Percentiles rank a stretch among this genome's conserved stretches.
phyloP scores from a whole-genome alignment of 495 filamentous ascomycete species.

The Pyrenula aspistea region DNA sequence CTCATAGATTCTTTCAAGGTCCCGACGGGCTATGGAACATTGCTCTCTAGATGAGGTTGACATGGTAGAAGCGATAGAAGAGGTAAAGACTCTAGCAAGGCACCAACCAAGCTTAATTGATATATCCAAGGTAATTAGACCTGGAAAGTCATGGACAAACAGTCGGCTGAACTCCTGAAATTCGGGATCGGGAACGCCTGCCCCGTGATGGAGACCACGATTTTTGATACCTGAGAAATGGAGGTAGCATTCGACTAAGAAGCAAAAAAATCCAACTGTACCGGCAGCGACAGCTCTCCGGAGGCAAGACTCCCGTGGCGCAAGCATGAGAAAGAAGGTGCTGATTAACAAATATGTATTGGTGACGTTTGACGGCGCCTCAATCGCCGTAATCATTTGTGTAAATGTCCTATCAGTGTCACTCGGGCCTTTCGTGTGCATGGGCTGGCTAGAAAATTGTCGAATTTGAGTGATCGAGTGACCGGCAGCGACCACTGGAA shows the following conservation, averaged over 20 bases:
- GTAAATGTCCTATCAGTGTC: background rate
- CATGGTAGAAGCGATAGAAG: background rate
- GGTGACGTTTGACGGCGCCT: constrained; percentile 4
- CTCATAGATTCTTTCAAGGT: background rate
- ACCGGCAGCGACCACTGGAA: constrained; percentile 5
- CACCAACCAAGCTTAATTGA: background rate
- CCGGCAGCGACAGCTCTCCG: constrained; percentile 1
- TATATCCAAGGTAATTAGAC: background rate
- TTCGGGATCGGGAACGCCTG: background rate
- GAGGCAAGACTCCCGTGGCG: background rate
- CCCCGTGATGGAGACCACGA: background rate
- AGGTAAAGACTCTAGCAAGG: background rate
- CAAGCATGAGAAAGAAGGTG: constrained; percentile 1
- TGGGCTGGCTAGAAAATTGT: background rate
- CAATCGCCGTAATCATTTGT: background rate
- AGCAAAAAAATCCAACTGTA: constrained; percentile 4
- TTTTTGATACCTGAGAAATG: background rate
- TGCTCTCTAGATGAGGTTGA: background rate
- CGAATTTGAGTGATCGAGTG: constrained; percentile 3
- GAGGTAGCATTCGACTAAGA: constrained; percentile 3
- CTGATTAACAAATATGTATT: constrained; percentile 2
- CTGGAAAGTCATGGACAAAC: background rate
- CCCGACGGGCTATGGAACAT: background rate
- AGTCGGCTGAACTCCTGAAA: background rate
- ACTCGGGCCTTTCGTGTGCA: background rate